Evolutionary conservation across 2,329 filamentous ascomycete species (phyloP), one percentile per base, ranked within the genome.

Genomic region (Pestalotiopsis sp.): DNA sequence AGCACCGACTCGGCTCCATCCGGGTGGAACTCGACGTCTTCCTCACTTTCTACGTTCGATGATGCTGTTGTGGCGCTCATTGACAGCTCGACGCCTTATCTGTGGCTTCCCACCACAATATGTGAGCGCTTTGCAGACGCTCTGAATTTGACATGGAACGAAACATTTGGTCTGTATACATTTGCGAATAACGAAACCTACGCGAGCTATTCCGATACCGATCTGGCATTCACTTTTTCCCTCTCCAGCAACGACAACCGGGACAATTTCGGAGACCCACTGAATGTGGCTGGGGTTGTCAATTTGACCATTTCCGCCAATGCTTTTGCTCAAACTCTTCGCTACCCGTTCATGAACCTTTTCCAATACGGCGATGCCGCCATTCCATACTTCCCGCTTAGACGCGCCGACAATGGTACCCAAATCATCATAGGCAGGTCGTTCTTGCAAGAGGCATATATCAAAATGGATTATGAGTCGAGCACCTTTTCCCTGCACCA

Each of bases 401-500:
- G 88, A 73, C 86, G 86, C 69, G 82, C 87, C 12, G 75, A 84
- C 23, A 83, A 86, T 68, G 83, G 84, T 45, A 82, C 82, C 14
- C 84, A 89, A 71, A 86, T 88, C 76, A 86, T 91, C 13, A 84
- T 94, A 45, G 92, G 92, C 7, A 85, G 91, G 41, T 86, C 88
- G 0, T 93, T 94, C 72, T 80, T 94, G 67, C 92, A 94, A 76
- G 91, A 94, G 78, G 86, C 91, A 2, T 90, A 90, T 69, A 77
- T 90, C 5, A 83, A 88, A 39, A 87, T 84, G 31, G 85, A 84
- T 71, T 90, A 89, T 73, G 88, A 90, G 70, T 82, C 82, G 45
- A 81, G 78, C 17, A 76, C 77, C 13, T 90, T 89, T 75, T 86
- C 86, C 1, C 73, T 91, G 27, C 84, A 89, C 67, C 86, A 89